Evolutionary conservation across 2,329 filamentous ascomycete genomes (phyloP), one percentile per base, ranked within the genome.

Genomic region (Curvularia eragrostidis): DNA sequence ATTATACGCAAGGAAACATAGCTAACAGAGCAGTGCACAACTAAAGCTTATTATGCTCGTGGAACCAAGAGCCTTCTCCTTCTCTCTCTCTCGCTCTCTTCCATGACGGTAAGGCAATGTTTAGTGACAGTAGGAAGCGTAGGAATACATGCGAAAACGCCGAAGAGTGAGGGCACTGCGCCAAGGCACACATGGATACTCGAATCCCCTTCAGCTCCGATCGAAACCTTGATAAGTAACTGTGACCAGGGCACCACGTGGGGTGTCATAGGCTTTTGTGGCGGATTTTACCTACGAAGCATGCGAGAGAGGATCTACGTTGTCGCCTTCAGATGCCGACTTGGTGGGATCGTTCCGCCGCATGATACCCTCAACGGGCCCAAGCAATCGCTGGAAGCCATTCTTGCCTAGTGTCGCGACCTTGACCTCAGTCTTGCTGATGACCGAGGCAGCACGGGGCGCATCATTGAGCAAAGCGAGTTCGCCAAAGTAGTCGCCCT

Each of bases 401-500:
- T 92, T 91, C 79, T 97, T 96, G 66, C 93, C 93, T 47, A 99
- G 82, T 48, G 89, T 92, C 4, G 94, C 95, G 49, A 98, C 91
- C 81, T 97, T 98, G 75, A 96, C 90, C 62, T 97, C 91, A 6
- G 90, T 91, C 76, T 87, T 85, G 69, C 91, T 91, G 46, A 96
- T 82, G 51, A 99, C 88, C 67, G 90, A 96, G 49, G 95, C 95
- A 36, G 94, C 94, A 73, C 95, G 89, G 8, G 95, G 95, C 53
- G 92, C 91, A 73, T 99, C 94, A 67, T 98, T 96, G 67, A 98
- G 83, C 72, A 99, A 80, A 6, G 95, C 95, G 60, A 99, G 83
- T 79, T 99, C 95, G 61, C 95, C 95, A 79, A 99, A 99, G 82
- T 95, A 99, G 73, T 97, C 95, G 28, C 95, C 95, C 78, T 96